These are phyloP conservation scores for Epicoccum sorghinum DNA, from an alignment of 2,329 filamentous ascomycete genomes.

Conservation along the genomic window DNA sequence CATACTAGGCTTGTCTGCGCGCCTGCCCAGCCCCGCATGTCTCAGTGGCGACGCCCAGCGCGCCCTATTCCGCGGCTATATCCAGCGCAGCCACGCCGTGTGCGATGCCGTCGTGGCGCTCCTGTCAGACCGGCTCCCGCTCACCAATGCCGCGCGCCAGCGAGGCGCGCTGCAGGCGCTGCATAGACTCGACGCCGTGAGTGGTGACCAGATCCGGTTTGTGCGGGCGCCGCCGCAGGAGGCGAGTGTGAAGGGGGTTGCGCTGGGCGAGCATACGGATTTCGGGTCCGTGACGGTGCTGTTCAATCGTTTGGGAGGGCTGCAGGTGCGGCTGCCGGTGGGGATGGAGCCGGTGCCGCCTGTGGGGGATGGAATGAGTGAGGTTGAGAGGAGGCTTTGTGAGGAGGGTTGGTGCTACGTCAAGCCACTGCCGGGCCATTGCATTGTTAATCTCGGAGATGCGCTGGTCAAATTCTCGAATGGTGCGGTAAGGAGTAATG, in stretches of 20 bases:
- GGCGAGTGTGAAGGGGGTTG: slow-evolving; percentile 30
- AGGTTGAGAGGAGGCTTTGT: slow-evolving; percentile 21
- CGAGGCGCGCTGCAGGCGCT: slow-evolving; percentile 52
- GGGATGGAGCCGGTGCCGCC: slow-evolving; percentile 21
- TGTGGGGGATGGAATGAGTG: neutral
- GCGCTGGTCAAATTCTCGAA: slow-evolving; percentile 54
- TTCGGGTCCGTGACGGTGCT: slow-evolving; percentile 63
- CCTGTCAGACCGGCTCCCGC: slow-evolving; percentile 53
- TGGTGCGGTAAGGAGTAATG: slow-evolving; percentile 49
- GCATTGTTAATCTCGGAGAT: slow-evolving; percentile 57
- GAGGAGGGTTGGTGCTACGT: slow-evolving; percentile 59
- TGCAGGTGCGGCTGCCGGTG: slow-evolving; percentile 58
- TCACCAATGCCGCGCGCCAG: slow-evolving; percentile 32
- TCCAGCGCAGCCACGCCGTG: slow-evolving; percentile 53
- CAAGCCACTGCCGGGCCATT: slow-evolving; percentile 56
- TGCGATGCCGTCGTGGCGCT: slow-evolving; percentile 53
- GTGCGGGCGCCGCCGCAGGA: slow-evolving; percentile 56
- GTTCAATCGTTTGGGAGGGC: slow-evolving; percentile 62
- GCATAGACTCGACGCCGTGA: slow-evolving; percentile 52
- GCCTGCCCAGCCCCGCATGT: neutral
- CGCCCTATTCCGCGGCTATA: slow-evolving; percentile 51
- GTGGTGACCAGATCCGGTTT: slow-evolving; percentile 62
- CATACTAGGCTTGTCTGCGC: slow-evolving; percentile 48
- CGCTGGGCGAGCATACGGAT: slow-evolving; percentile 62
- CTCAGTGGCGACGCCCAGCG: neutral